phyloP scores from a whole-genome alignment of 2,329 filamentous ascomycete genomes.

The Sarocladium oryzae region DNA sequence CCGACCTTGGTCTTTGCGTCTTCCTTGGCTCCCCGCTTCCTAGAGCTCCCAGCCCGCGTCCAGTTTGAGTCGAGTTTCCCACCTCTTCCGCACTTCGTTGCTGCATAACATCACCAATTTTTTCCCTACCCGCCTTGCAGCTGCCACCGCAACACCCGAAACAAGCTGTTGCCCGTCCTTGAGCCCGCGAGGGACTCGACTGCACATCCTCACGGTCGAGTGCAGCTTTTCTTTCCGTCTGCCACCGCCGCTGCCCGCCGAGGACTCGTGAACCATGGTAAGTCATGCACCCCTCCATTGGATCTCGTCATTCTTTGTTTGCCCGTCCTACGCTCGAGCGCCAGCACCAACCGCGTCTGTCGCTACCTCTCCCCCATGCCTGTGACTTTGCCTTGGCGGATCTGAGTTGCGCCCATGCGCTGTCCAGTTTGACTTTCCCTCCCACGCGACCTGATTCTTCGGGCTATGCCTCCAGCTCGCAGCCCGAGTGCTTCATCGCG shows the following conservation, averaged over 20 bases:
- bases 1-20: conserved; percentile 2
- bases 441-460: not conserved
- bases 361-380: not conserved
- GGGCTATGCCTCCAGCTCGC: conserved; percentile 14
- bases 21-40: conserved; percentile 8
- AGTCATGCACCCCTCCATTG: conserved; percentile 6
- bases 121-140: not conserved
- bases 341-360: not conserved
- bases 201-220: conserved; percentile 4
- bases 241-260: not conserved
- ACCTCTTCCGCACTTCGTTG: not conserved
- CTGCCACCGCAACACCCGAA: not conserved
- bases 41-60: not conserved
- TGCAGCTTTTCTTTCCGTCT: not conserved
- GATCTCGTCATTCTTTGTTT: conserved; percentile 4
- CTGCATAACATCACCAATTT: conserved; percentile 1
- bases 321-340: not conserved
- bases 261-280: conserved; percentile 6
- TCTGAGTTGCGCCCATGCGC: not conserved
- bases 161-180: not conserved
- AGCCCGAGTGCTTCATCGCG: not conserved
- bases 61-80: conserved; percentile 2
- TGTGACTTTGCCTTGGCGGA: not conserved
- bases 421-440: not conserved
- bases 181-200: conserved; percentile 2